Conservation (phyloP, 768 basidiomycete genomes). For the Infundibulicybe gibba region DNA sequence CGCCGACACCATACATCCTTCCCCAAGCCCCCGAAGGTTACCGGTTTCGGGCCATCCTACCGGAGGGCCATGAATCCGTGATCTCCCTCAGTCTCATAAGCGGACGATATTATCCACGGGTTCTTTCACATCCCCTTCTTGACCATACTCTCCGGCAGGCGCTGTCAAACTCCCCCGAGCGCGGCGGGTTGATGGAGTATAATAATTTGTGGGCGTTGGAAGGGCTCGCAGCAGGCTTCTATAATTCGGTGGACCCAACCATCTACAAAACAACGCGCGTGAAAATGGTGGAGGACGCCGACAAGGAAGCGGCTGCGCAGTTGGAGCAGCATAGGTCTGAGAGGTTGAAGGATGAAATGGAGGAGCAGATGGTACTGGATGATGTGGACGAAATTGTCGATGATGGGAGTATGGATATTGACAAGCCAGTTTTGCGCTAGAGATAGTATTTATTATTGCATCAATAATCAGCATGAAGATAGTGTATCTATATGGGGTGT, state of each 20-base stretch:
- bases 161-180: conserved; percentile 25
- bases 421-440: conserved; percentile 1
- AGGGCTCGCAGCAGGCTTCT: conserved; percentile 61
- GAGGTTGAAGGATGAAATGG: conserved; percentile 23
- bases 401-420: conserved; percentile 15
- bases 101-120: conserved; percentile 77
- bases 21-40: conserved; percentile 68
- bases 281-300: conserved; percentile 63
- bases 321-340: conserved; percentile 36
- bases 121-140: conserved; percentile 65
- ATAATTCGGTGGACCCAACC: conserved; percentile 69
- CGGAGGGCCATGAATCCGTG: conserved; percentile 58
- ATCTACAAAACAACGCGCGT: conserved; percentile 48
- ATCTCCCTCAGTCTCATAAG: conserved; percentile 68
- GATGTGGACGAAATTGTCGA: conserved; percentile 14
- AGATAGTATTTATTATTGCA: neutral
- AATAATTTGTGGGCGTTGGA: conserved; percentile 70
- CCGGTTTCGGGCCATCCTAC: conserved; percentile 65
- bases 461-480: no score
- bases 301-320: conserved; percentile 39
- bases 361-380: conserved; percentile 5
- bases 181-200: conserved; percentile 32
- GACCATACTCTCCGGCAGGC: conserved; percentile 34
- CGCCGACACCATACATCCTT: conserved; percentile 29
- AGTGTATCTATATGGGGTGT: no score